These are phyloP conservation scores for Rhodotorula sp. DNA, from an alignment of 1,284 basidiomycete species.

Conservation along the genomic window DNA sequence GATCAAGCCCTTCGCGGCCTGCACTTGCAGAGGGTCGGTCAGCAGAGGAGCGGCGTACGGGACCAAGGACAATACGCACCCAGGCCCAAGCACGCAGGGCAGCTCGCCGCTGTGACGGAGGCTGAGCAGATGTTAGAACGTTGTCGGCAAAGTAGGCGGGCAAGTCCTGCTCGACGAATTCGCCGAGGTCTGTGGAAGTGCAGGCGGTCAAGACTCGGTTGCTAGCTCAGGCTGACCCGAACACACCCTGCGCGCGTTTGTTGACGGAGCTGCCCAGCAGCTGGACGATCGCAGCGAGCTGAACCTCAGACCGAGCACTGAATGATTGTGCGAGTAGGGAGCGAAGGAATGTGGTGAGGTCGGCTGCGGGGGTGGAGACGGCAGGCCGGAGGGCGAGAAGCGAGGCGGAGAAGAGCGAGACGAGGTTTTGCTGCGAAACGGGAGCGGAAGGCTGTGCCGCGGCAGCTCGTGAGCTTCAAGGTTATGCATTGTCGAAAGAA, in stretches of 20 bases:
- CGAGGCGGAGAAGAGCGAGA: constrained; percentile 22
- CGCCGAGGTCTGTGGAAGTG: background rate
- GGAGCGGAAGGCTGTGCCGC: constrained; percentile 26
- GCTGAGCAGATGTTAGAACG: background rate
- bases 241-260: constrained; percentile 57
- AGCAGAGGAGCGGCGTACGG: constrained; percentile 15
- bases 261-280: constrained; percentile 71
- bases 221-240: no score
- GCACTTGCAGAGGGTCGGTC: background rate
- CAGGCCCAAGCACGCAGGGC: constrained; percentile 69
- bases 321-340: constrained; percentile 55
- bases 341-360: constrained; percentile 56
- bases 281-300: constrained; percentile 64
- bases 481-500: background rate
- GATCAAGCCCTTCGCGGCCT: constrained; percentile 72
- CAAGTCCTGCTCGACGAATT: constrained; percentile 5
- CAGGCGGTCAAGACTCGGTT: no score
- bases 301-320: constrained; percentile 58
- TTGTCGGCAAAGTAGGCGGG: background rate
- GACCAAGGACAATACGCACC: constrained; percentile 55
- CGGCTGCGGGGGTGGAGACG: constrained; percentile 58
- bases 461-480: background rate
- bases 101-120: constrained; percentile 51
- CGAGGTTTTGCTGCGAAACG: constrained; percentile 15
- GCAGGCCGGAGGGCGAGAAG: constrained; percentile 46